Conservation (phyloP, 169 alveolate genomes). For the Eimeria necatrix region DNA sequence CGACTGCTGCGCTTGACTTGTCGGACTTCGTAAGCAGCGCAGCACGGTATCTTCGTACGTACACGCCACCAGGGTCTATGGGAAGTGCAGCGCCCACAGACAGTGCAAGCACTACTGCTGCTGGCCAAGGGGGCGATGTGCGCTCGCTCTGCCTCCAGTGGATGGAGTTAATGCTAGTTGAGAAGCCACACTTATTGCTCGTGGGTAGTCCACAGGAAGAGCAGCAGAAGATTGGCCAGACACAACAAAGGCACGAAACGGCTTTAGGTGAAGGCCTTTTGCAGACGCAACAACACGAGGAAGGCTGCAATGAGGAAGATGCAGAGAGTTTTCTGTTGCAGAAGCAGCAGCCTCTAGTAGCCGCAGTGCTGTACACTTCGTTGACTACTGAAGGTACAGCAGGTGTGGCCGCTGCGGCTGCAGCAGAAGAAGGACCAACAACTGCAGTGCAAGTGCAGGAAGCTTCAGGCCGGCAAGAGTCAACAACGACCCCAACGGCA, state of each 20-base stretch:
- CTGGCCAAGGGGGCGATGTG: slow-evolving; percentile 52
- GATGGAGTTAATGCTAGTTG: slow-evolving; percentile 72
- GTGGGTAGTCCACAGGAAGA: neutral
- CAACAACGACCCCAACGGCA: slow-evolving; percentile 34
- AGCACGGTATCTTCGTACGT: slow-evolving; percentile 33
- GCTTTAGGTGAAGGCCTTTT: neutral
- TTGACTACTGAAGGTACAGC: slow-evolving; percentile 41
- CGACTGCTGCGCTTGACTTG: slow-evolving; percentile 70
- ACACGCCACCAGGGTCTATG: slow-evolving; percentile 24
- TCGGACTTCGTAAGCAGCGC: slow-evolving; percentile 74
- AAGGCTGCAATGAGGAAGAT: neutral
- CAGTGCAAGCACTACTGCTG: neutral
- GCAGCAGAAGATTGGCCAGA: slow-evolving; percentile 45
- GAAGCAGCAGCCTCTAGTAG: slow-evolving; percentile 62
- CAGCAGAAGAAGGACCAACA: slow-evolving; percentile 2
- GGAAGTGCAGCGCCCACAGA: neutral
- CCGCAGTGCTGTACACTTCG: slow-evolving; percentile 68
- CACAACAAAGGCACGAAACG: neutral
- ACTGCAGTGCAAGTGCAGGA: slow-evolving; percentile 41
- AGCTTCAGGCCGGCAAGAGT: slow-evolving; percentile 41
- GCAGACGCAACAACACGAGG: slow-evolving; percentile 51
- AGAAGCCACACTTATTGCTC: slow-evolving; percentile 43
- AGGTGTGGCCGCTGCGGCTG: neutral
- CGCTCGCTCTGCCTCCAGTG: slow-evolving; percentile 78
- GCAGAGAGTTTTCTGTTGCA: neutral